Base-by-base conservation (phyloP, 805 yeast species). In the Ogataea chonburiensis region DNA sequence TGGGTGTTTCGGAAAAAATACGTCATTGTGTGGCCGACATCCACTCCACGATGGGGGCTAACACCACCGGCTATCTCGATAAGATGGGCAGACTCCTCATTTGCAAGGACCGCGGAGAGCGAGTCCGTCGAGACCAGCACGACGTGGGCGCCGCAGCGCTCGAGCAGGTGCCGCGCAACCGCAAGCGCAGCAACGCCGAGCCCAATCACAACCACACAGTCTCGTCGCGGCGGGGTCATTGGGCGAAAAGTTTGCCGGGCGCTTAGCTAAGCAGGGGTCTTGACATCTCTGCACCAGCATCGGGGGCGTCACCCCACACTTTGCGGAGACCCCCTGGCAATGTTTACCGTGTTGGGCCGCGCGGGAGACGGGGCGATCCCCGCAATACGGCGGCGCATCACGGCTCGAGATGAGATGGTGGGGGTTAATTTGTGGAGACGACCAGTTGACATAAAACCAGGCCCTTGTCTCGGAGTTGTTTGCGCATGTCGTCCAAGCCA, bases 1-100 rank as follows among this genome's bases (percentile, higher is more conserved):
- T 35, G 13, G 16, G 38, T 20, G 30, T 38, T 32, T 5, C 43
- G 43, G 16, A 28, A 28, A 15, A 47, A 30, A 18, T 42, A 37
- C 12, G 30, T 28, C 15, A 45, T 24, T 5, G 46, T 44, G 27
- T 37, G 32, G 17, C 38, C 30, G 5, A 43, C 17, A 32, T 46
- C 50, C 2, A 41, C 18, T 7, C 28, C 19, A 10, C 25, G 44
- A 9, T 36, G 26, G 4, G 13, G 19, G 12, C 37, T 28, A 11
- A 25, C 29, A 3, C 22, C n/a, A 16, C 42, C 30, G 20, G 40
- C 36, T 17, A 32, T 32, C 24, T 38, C 46, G 5, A 49, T 19
- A 5, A 46, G 34, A 35, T 49, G 53, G 8, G 38, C 44, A 7
- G 28, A 25, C 17, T 41, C 38, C 37, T 49, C 47, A 16, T 40